phyloP scores from a whole-genome alignment of 1,284 basidiomycete species.

The Exobasidium cylindrosporum region DNA sequence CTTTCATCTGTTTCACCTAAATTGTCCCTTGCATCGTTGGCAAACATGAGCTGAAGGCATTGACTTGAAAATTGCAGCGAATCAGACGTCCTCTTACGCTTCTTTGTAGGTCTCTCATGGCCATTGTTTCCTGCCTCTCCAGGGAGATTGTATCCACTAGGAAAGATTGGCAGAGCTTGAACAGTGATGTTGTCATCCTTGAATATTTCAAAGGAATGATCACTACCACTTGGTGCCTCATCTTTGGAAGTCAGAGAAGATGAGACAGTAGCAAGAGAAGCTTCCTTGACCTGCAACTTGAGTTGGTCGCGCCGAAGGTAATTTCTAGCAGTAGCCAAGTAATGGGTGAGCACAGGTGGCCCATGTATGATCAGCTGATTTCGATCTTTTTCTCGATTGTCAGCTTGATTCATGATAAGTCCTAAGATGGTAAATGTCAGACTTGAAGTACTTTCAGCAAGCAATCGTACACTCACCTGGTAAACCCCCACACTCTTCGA shows the following conservation, averaged over 20 bases:
- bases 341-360: conserved; percentile 7
- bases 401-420: too few species aligned
- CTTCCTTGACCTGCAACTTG: conserved; percentile 3
- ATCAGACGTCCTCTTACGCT: background rate
- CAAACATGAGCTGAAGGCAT: conserved; percentile 5
- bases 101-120: conserved; percentile 3
- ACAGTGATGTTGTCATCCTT: conserved; percentile 6
- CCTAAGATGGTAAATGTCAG: too few species aligned
- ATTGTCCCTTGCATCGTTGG: background rate
- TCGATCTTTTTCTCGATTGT: background rate
- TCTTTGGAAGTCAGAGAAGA: background rate
- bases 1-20: background rate
- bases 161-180: conserved; percentile 7
- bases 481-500: conserved; percentile 55
- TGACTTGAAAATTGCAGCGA: background rate
- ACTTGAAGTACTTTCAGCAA: too few species aligned
- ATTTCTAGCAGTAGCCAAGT: background rate
- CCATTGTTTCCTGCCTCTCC: background rate
- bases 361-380: background rate
- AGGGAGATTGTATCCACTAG: conserved; percentile 1
- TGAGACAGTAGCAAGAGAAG: background rate
- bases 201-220: background rate
- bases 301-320: conserved; percentile 1
- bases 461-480: background rate
- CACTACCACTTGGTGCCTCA: background rate